Evolutionary conservation across 1,284 basidiomycete species (phyloP).

Genomic region (Irpex sp.): DNA sequence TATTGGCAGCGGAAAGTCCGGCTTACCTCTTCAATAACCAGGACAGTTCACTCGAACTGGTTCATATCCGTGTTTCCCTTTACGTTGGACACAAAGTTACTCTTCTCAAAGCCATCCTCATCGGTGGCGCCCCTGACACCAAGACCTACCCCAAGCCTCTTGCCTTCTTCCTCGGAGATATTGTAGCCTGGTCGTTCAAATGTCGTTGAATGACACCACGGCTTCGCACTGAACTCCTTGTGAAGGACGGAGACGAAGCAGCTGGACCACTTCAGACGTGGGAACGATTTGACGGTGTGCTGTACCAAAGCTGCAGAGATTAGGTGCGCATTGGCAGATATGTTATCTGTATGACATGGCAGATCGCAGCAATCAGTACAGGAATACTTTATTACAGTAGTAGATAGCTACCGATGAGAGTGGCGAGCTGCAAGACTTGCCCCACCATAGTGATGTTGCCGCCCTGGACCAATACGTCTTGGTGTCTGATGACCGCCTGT

Average conservation of each 20-base stretch:
- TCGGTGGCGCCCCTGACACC: background rate
- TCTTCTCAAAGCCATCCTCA: background rate
- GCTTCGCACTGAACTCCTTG: slow-evolving; percentile 43
- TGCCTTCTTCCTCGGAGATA: background rate
- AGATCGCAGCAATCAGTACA: background rate
- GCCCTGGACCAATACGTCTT: slow-evolving; percentile 55
- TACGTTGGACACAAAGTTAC: background rate
- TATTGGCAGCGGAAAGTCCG: too few relatives aligned
- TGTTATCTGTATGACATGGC: background rate
- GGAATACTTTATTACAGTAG: background rate
- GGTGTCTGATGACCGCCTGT: slow-evolving; percentile 50
- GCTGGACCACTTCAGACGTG: slow-evolving; percentile 45
- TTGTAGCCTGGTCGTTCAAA: slow-evolving; percentile 31
- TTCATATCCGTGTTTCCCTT: background rate
- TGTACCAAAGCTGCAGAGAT: slow-evolving; percentile 41
- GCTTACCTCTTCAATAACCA: too few relatives aligned
- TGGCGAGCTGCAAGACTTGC: slow-evolving; percentile 50
- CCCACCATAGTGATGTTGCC: slow-evolving; percentile 54
- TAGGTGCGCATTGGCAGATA: slow-evolving; percentile 23
- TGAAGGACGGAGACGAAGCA: slow-evolving; percentile 45
- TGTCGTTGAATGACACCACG: slow-evolving; percentile 49
- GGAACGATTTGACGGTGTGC: slow-evolving; percentile 39
- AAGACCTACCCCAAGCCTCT: background rate
- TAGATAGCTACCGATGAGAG: slow-evolving; percentile 38
- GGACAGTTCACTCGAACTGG: background rate